Evolutionary conservation across 768 basidiomycete species (phyloP), one percentile per base, ranked within the genome.

Genomic region (Russula griseocarnosa): DNA sequence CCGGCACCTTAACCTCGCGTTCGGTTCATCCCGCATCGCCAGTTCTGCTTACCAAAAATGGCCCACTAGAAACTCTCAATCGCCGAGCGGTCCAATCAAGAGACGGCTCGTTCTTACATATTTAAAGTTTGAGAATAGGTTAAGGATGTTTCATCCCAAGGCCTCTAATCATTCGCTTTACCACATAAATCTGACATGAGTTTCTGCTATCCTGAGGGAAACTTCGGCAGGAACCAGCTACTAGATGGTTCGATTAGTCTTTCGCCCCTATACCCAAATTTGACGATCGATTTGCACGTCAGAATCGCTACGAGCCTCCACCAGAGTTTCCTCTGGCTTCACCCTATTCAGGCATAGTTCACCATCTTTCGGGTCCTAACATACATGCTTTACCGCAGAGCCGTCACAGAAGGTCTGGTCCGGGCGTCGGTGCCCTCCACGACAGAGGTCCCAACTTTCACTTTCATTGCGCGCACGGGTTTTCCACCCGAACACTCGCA

Each of bases 311-410:
- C 85, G 85, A 88, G 86, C 88, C 86, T 90, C 88, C 88, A 90
- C 87, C 88, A 90, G 88, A 88, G 89, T 91, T 90, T 90, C 87
- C 89, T 87, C 88, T 90, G 88, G 87, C 88, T 90, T 88, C 85
- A 81, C 86, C 86, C 86, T 88, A 86, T 84, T 86, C 86, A 87
- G 80, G 82, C 86, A 88, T 88, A 88, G 85, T 88, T 88, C 86
- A 88, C 86, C 86, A 88, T 88, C 86, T 87, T 88, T 88, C 86
- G 85, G 87, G 86, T 87, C 86, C 85, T 84, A 87, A 84, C 87
- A 86, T 85, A 80, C 82, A 83, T 83, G 86, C 87, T 87, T 86
- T 82, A 85, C 86, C 83, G 81, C 85, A 79, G 83, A 83, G 76
- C 84, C 85, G 74, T 87, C 81, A 81, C 82, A 83, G 76, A 83